A percentile compares a stretch with the other conserved stretches of the same genome.
phyloP scores from a whole-genome alignment of 306 rosid genomes.

The Ochetophila trinervis region DNA sequence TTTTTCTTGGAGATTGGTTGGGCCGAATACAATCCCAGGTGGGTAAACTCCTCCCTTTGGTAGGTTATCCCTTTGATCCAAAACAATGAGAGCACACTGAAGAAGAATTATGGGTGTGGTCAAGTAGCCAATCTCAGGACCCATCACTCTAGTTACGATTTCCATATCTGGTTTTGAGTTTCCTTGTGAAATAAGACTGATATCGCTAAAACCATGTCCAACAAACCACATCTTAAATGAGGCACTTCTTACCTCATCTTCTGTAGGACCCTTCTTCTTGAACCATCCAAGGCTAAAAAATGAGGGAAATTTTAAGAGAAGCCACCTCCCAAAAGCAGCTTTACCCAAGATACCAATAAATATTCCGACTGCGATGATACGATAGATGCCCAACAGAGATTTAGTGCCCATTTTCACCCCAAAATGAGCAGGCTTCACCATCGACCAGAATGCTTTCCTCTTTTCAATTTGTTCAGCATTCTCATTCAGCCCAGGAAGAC shows the following conservation, averaged over 20 bases:
- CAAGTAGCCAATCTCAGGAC: slow-evolving; percentile 84
- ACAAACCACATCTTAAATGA: slow-evolving; percentile 90
- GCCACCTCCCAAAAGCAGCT: slow-evolving; percentile 59
- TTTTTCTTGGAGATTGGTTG: slow-evolving; percentile 69
- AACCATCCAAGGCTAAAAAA: slow-evolving; percentile 70
- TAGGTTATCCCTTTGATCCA: slow-evolving; percentile 50
- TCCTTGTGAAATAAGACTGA: slow-evolving; percentile 33
- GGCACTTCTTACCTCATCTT: slow-evolving; percentile 70
- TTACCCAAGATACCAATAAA: slow-evolving; percentile 60
- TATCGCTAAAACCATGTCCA: slow-evolving; percentile 59
- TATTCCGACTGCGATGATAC: slow-evolving; percentile 39
- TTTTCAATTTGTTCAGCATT: slow-evolving; percentile 39
- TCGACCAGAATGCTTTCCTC: slow-evolving; percentile 66
- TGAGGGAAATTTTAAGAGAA: slow-evolving; percentile 75
- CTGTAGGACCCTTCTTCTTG: slow-evolving; percentile 72
- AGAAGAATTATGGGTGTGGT: slow-evolving; percentile 76
- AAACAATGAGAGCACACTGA: slow-evolving; percentile 76
- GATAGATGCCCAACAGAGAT: slow-evolving; percentile 46
- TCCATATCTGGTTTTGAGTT: slow-evolving; percentile 63
- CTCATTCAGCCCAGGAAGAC: slow-evolving; percentile 71
- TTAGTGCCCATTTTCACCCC: slow-evolving; percentile 70
- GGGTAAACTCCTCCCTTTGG: slow-evolving; percentile 73
- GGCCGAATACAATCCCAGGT: slow-evolving; percentile 78
- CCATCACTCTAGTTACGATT: slow-evolving; percentile 71
- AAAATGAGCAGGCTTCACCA: slow-evolving; percentile 71